phyloP scores from a whole-genome alignment of 2,329 filamentous ascomycete species.

The Davidsoniella virescens region DNA sequence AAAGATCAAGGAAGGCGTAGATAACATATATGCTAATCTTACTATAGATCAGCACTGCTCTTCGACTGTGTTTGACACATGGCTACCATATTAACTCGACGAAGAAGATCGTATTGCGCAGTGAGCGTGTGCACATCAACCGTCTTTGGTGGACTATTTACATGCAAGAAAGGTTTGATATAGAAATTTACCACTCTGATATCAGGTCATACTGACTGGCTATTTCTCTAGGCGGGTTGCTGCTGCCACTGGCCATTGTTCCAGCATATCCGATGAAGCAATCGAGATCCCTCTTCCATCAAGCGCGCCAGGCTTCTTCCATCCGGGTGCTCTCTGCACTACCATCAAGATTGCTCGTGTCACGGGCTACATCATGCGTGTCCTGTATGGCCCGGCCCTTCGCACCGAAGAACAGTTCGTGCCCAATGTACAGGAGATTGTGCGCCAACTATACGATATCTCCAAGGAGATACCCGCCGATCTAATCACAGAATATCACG shows the following conservation, averaged over 20 bases:
- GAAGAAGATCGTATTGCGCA: constrained; percentile 11
- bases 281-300: constrained; percentile 11
- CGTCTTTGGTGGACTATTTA: constrained; percentile 19
- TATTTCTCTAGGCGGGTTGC: constrained; percentile 6
- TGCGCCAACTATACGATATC: constrained; percentile 16
- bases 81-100: constrained; percentile 17
- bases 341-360: constrained; percentile 18
- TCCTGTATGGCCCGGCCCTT: constrained; percentile 19
- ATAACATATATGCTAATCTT: neutral
- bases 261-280: constrained; percentile 10
- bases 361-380: constrained; percentile 17
- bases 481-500: constrained; percentile 15
- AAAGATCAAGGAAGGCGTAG: neutral
- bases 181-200: neutral
- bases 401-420: constrained; percentile 20
- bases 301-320: constrained; percentile 18
- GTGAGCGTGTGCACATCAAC: constrained; percentile 16
- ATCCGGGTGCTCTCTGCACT: constrained; percentile 18
- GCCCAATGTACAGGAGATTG: constrained; percentile 20
- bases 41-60: constrained; percentile 18
- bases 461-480: constrained; percentile 15
- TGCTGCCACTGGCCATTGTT: constrained; percentile 12
- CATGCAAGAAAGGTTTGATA: constrained; percentile 19
- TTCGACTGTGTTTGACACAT: constrained; percentile 18
- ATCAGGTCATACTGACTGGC: neutral